Base-by-base conservation (phyloP, 2,329 filamentous ascomycete genomes). In the Penicillium expansum region DNA sequence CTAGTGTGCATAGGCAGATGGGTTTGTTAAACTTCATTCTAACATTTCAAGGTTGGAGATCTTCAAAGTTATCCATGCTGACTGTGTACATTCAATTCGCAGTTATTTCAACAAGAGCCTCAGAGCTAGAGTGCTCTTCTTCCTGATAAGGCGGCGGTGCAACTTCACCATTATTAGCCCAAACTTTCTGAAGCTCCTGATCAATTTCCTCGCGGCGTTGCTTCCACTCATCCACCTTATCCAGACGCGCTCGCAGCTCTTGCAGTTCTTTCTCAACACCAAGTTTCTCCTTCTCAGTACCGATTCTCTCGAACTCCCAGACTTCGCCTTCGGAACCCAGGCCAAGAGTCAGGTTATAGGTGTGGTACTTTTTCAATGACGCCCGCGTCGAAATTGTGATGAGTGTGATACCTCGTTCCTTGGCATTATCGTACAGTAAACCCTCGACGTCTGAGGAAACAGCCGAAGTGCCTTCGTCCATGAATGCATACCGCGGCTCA, bases 361-460 rank as follows among this genome's bases (percentile, higher is more conserved):
- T 92, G 77, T 99, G 94, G 70, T 97, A 97, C 69, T 93, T 92
- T 76, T 97, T 97, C 56, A 99, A 82, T 22, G 91, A 96, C 14
- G 91, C 93, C 42, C 94, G 88, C 0, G 94, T 99, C 1, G 92
- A 96, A 58, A 99, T 93, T 0, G 94, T 99, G 66, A 99, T 94
- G 4, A 99, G 79, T 1, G 94, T 99, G 65, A 97, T 97, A 0
- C 93, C 93, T 69, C 87, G 89, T 59, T 92, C 89, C 76, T 99
- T 99, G 68, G 91, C 92, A 20, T 85, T 88, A 77, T 99, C 92
- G 69, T 99, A 99, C 38, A 99, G 75, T 22, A 97, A 72, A 0
- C 94, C 94, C 71, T 99, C 94, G 2, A 99, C 94, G 67, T 99
- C 94, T 42, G 88, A 92, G 5, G 89, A 94, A 2, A 97, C 94